Base-by-base conservation (phyloP, 2,329 filamentous ascomycete species). In the Pseudogymnoascus destructans region DNA sequence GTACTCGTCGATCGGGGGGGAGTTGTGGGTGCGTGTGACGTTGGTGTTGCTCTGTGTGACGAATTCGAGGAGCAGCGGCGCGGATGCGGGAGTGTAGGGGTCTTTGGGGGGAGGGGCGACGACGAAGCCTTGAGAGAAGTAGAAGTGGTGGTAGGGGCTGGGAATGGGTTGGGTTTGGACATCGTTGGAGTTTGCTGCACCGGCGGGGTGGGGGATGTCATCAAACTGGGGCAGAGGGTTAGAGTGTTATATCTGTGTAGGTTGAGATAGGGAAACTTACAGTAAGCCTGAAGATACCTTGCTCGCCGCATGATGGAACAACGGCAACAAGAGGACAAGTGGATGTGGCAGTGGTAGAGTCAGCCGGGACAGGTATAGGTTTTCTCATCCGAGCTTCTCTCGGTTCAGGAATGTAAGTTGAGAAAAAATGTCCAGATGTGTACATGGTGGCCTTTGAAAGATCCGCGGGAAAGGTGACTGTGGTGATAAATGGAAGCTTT, bases 101-200 rank as follows among this genome's bases (percentile, higher is more conserved):
- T 63, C 62, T 2, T 62, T 66, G 57, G 66, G 64, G 30, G 70
- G 64, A 9, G 68, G 65, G 7, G 67, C 64, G 5, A 70, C 68
- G 3, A 59, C 59, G 59, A 72, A 73, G 5, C 71, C 71, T 21
- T 65, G 59, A 5, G 70, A 71, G 59, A 71, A 73, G 36, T 65
- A 65, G 54, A 73, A 68, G 17, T 68, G 63, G 42, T 69, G 64
- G 58, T 70, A 70, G 11, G 68, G 67, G 49, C 62, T 68, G 61
- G 67, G 68, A n/a, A 69, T 36, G 5, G 68, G 65, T 35, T 59
- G 59, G 19, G 67, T 62, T 17, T 63, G 38, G 23, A 62, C 56
- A 9, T 56, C 59, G 23, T 62, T 64, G 3, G 59, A 40, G 30
- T 66, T 65, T 13, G 27, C n/a, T 1, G 59, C 38, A 21, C 64